These are phyloP conservation scores for Naematelia encephala DNA, from an alignment of 768 basidiomycete genomes.

Conservation along the genomic window DNA sequence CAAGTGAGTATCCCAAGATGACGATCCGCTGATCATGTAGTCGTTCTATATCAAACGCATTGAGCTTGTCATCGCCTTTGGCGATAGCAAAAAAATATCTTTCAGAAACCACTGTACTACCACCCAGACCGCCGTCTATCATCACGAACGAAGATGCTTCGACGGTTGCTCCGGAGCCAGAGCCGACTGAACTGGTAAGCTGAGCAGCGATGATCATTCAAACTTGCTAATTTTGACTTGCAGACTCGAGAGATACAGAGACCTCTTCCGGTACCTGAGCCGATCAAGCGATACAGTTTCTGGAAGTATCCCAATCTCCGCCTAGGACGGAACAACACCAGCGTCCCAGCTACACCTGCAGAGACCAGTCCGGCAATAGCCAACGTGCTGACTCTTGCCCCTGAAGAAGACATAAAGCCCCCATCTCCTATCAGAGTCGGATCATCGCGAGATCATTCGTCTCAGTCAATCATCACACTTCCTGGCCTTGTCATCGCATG, in stretches of 20 bases:
- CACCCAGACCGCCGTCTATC: neutral
- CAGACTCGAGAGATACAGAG: neutral
- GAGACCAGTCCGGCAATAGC: neutral
- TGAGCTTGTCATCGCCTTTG: slow-evolving; percentile 27
- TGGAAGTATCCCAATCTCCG: slow-evolving; percentile 23
- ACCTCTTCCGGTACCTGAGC: neutral
- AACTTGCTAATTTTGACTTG: too few species aligned
- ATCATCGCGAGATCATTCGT: neutral
- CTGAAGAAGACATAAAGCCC: neutral
- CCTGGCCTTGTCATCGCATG: slow-evolving; percentile 67
- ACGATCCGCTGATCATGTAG: neutral
- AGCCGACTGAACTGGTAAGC: neutral
- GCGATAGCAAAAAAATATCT: slow-evolving; percentile 26
- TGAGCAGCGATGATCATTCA: too few species aligned
- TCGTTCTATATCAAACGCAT: slow-evolving; percentile 12
- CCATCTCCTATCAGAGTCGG: neutral
- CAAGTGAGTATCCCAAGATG: neutral
- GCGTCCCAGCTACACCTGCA: slow-evolving; percentile 12
- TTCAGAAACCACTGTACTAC: neutral
- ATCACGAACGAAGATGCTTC: neutral
- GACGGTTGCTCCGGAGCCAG: neutral
- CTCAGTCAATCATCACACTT: slow-evolving; percentile 23
- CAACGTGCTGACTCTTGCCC: neutral
- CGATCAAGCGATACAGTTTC: slow-evolving; percentile 18
- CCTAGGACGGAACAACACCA: slow-evolving; percentile 16